Evolutionary conservation across 768 basidiomycete species (phyloP).

Genomic region (Coprinellus micaceus): DNA sequence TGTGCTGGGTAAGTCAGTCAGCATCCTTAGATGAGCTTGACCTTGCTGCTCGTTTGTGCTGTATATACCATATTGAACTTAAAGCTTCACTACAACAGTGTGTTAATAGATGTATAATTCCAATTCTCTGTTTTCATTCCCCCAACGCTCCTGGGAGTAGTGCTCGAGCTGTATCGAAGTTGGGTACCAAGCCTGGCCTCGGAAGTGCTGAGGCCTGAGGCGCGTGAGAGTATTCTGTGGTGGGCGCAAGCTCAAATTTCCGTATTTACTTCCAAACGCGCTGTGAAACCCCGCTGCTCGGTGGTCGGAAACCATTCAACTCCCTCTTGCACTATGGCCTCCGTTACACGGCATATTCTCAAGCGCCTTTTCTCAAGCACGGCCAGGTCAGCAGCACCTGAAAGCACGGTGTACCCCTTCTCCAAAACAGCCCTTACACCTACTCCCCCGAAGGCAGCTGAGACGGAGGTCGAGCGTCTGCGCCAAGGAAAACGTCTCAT

Average conservation of each 20-base stretch:
- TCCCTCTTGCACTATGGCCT: slow-evolving; percentile 27
- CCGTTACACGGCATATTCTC: slow-evolving; percentile 33
- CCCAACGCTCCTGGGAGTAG: too few relatives aligned
- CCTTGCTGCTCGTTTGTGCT: not conserved
- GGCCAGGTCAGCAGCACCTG: slow-evolving; percentile 13
- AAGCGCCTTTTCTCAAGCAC: slow-evolving; percentile 45
- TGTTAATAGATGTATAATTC: slow-evolving; percentile 11
- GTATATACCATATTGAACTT: slow-evolving; percentile 9
- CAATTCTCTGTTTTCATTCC: too few relatives aligned
- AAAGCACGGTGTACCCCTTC: slow-evolving; percentile 55
- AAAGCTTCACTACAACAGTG: not conserved
- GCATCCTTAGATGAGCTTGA: not conserved
- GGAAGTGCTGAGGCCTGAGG: too few relatives aligned
- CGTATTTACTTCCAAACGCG: not conserved
- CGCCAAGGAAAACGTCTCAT: slow-evolving; percentile 74
- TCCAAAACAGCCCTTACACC: slow-evolving; percentile 63
- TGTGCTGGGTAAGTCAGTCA: slow-evolving; percentile 7
- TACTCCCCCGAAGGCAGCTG: slow-evolving; percentile 32
- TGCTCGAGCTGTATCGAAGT: too few relatives aligned
- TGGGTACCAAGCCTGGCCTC: too few relatives aligned
- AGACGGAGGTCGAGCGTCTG: slow-evolving; percentile 43
- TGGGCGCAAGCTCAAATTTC: not conserved
- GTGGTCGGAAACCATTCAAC: not conserved
- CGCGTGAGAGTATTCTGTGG: slow-evolving; percentile 3
- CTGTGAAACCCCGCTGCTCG: not conserved